Base-by-base conservation (phyloP, 139 green algal species). In the Chlorella sp. region DNA sequence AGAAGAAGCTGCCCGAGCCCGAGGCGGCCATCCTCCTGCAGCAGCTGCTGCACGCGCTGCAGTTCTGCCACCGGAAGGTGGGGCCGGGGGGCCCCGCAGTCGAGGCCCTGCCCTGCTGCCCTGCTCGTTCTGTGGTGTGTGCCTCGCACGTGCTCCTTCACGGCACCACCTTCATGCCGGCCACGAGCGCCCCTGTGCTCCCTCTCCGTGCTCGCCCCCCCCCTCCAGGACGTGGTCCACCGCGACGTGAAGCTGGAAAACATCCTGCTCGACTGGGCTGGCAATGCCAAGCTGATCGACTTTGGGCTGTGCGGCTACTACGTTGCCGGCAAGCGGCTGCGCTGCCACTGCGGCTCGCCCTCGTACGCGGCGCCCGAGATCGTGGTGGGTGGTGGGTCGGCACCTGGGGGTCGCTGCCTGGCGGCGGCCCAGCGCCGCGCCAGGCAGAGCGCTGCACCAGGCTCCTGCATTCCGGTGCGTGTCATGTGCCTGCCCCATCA, bases 351-450 rank as follows among this genome's bases (percentile, higher is more conserved):
- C 72, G 94, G 94, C 43, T 96, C 91, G 0, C 92, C 93, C 4
- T 91, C 95, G 67, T 98, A 97, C 84, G 84, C 97, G 67, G 93
- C 94, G 6, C 94, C 94, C 5, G 94, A 97, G 83, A 87, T 95
- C 29, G 81, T 95, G 66, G 71, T 77, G 71, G 17, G 51, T 53
- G 50, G 25, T 61, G 46, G 25, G 27, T n/a, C n/a, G n/a, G n/a
- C n/a, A n/a, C n/a, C n/a, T n/a, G n/a, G n/a, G n/a, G n/a, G n/a
- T n/a, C n/a, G n/a, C n/a, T n/a, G n/a, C n/a, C n/a, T n/a, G n/a
- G n/a, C n/a, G n/a, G n/a, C n/a, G n/a, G n/a, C n/a, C n/a, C n/a
- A n/a, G n/a, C n/a, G n/a, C n/a, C n/a, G n/a, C n/a, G n/a, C n/a
- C n/a, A n/a, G n/a, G n/a, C n/a, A n/a, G n/a, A n/a, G n/a, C n/a